These are phyloP conservation scores for Wilhelminamyces savonicus DNA, from an alignment of 805 yeast genomes.

Conservation along the genomic window DNA sequence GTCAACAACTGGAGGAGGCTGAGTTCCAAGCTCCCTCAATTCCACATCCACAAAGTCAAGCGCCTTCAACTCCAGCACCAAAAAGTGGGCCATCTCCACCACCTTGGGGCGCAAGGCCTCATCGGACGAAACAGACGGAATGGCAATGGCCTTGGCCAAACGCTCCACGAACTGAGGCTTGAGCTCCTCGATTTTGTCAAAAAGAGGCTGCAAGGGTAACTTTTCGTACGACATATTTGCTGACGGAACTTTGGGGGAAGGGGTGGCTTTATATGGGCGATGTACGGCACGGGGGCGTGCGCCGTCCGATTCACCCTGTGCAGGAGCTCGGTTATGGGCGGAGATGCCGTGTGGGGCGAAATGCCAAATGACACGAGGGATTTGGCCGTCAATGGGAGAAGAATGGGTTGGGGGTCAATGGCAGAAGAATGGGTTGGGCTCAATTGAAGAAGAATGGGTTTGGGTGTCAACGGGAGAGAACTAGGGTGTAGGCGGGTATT, in stretches of 20 bases:
- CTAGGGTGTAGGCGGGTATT: too few species aligned
- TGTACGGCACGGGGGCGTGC: not conserved
- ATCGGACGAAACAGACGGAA: slow-evolving; percentile 92
- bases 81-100: slow-evolving; percentile 81
- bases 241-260: too few species aligned
- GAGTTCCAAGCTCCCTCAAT: slow-evolving; percentile 76
- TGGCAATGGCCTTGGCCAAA: slow-evolving; percentile 79
- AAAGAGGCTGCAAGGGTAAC: slow-evolving; percentile 39
- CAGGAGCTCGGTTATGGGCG: not conserved
- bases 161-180: slow-evolving; percentile 70
- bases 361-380: too few species aligned
- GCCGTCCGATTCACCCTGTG: not conserved
- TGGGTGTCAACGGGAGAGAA: too few species aligned
- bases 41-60: slow-evolving; percentile 83
- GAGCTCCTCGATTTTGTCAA: slow-evolving; percentile 63
- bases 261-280: too few species aligned
- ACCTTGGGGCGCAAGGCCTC: slow-evolving; percentile 85
- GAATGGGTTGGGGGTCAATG: too few species aligned
- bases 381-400: too few species aligned
- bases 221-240: slow-evolving; percentile 36
- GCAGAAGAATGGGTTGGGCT: too few species aligned
- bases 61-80: slow-evolving; percentile 57
- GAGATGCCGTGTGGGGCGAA: not conserved
- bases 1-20: slow-evolving; percentile 83
- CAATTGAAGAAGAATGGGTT: too few species aligned